Conservation (phyloP, 2,329 filamentous ascomycete genomes). For the Penicillium digitatum region DNA sequence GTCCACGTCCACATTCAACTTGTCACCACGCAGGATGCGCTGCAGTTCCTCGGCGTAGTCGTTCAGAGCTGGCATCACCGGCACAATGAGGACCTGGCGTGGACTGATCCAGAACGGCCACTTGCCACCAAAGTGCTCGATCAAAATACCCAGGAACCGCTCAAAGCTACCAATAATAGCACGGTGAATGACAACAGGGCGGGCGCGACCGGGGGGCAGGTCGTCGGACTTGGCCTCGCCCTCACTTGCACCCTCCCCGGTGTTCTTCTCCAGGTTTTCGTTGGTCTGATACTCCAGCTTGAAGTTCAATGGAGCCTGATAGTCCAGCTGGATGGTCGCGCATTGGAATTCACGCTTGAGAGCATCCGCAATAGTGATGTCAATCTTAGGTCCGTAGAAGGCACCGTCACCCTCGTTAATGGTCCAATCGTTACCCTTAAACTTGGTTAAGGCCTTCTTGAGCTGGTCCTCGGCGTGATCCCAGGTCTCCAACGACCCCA, state of each 20-base stretch:
- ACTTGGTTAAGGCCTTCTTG: slow-evolving; percentile 72
- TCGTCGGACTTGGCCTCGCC: slow-evolving; percentile 39
- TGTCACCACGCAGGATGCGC: slow-evolving; percentile 42
- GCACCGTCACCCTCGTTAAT: slow-evolving; percentile 93
- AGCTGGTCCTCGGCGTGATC: slow-evolving; percentile 80
- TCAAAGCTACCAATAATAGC: slow-evolving; percentile 51
- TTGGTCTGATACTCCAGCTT: slow-evolving; percentile 80
- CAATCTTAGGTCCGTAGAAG: slow-evolving; percentile 98
- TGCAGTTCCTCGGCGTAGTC: slow-evolving; percentile 49
- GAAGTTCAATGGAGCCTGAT: slow-evolving; percentile 80
- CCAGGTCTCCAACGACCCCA: slow-evolving; percentile 85
- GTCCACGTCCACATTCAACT: slow-evolving; percentile 49
- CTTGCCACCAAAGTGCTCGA: slow-evolving; percentile 51
- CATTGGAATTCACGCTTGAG: slow-evolving; percentile 81
- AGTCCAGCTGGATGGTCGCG: slow-evolving; percentile 91
- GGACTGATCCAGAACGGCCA: slow-evolving; percentile 54
- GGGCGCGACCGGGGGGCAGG: slow-evolving; percentile 42
- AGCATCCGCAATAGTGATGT: slow-evolving; percentile 89
- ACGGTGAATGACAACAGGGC: slow-evolving; percentile 51
- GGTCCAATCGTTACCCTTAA: slow-evolving; percentile 74
- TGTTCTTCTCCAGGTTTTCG: slow-evolving; percentile 54
- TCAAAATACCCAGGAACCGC: slow-evolving; percentile 50
- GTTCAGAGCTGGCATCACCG: slow-evolving; percentile 49
- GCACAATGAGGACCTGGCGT: slow-evolving; percentile 49
- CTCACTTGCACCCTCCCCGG: slow-evolving; percentile 33